These are phyloP conservation scores for Triticum turgidum DNA, from an alignment of 176 grass and related monocot genomes.

Conservation along the genomic window DNA sequence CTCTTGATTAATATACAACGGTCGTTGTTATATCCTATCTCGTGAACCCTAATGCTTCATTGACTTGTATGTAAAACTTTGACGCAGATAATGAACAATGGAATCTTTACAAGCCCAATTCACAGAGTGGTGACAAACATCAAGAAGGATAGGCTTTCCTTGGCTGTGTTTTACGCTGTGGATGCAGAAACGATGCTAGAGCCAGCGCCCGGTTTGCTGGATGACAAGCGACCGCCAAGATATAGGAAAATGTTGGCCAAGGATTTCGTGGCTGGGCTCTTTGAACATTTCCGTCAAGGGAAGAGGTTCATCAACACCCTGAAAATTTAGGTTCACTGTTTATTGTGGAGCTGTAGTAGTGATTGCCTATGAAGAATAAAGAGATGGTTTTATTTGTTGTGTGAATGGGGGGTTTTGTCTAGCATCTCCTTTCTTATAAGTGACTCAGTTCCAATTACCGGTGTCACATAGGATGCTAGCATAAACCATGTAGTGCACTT, in stretches of 20 bases:
- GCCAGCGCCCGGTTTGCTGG: conserved; percentile 30
- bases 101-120: conserved; percentile 28
- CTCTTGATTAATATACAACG: background rate
- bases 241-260: conserved; percentile 41
- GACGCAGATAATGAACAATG: conserved; percentile 66
- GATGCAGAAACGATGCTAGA: conserved; percentile 31
- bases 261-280: conserved; percentile 13
- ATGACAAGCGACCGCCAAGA: background rate
- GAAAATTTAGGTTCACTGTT: background rate
- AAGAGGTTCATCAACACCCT: background rate
- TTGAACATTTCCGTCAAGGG: conserved; percentile 3
- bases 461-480: no score
- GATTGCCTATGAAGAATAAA: background rate
- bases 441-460: no score
- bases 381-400: background rate
- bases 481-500: no score
- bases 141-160: conserved; percentile 36
- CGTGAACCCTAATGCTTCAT: background rate
- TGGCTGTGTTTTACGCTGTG: conserved; percentile 44
- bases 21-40: background rate
- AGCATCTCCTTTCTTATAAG: background rate
- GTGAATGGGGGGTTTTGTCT: background rate
- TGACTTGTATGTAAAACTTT: background rate
- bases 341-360: background rate
- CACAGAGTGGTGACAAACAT: conserved; percentile 51